A percentile compares a stretch with the other conserved stretches of the same genome.
Conservation (phyloP, 306 rosid species). For the Quercus rubra region DNA sequence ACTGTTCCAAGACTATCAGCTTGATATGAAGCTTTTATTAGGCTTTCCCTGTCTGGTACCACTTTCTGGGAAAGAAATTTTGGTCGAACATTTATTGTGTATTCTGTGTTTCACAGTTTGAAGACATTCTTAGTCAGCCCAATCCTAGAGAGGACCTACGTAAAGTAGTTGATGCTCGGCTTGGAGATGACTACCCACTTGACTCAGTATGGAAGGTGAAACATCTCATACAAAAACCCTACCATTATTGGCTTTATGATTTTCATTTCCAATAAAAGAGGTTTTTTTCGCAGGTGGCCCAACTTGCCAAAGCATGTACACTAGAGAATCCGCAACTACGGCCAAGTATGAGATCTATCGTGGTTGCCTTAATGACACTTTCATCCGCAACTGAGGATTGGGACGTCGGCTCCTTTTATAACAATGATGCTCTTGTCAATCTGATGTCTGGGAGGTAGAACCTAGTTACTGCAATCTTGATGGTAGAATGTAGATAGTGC, state of each 20-base stretch:
- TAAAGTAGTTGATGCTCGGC: conserved; percentile 67
- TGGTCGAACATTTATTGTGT: neutral
- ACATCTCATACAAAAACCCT: conserved; percentile 10
- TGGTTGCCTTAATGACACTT: conserved; percentile 87
- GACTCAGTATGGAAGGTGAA: conserved; percentile 80
- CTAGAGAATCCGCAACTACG: conserved; percentile 74
- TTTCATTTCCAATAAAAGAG: conserved; percentile 12
- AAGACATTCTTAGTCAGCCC: conserved; percentile 55
- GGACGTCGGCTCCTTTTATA: conserved; percentile 68
- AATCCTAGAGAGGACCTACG: conserved; percentile 50
- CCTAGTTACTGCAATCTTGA: neutral
- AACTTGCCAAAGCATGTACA: conserved; percentile 79
- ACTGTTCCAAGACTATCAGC: neutral
- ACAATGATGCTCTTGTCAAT: conserved; percentile 63
- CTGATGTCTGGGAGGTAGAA: conserved; percentile 84
- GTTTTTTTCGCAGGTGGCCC: conserved; percentile 56
- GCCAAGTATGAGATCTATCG: conserved; percentile 86
- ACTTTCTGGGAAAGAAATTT: neutral
- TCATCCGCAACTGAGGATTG: conserved; percentile 70
- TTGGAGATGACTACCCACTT: conserved; percentile 65
- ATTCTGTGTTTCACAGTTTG: conserved; percentile 58
- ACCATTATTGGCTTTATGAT: neutral
- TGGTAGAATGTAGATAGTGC: neutral
- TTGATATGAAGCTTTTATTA: neutral
- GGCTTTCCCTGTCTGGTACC: neutral